phyloP scores from a whole-genome alignment of 2,329 filamentous ascomycete species.

The Trichoderma brevicompactum region DNA sequence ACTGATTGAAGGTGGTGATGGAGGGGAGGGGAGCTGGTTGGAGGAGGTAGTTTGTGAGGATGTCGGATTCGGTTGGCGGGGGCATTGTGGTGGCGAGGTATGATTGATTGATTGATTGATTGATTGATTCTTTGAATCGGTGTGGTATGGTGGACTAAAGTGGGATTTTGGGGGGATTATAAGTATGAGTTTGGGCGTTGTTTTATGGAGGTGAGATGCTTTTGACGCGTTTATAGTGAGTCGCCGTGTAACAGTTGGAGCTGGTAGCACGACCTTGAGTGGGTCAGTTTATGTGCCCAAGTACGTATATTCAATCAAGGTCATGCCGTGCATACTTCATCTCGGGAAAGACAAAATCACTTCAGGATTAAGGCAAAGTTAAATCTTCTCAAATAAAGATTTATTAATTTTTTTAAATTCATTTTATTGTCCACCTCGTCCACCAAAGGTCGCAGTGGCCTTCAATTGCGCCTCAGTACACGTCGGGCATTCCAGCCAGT shows the following conservation, averaged over 20 bases:
- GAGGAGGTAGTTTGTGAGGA: constrained; percentile 78
- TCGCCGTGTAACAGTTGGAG: constrained; percentile 52
- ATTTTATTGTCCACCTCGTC: no score
- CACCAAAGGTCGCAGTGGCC: no score
- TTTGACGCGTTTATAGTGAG: background rate
- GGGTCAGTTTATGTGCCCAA: constrained; percentile 77
- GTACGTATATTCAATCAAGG: no score
- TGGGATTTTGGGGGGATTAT: no score
- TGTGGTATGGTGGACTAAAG: no score
- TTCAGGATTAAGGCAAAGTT: no score
- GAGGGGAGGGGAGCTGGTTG: constrained; percentile 74
- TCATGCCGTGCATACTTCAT: no score
- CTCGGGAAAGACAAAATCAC: no score
- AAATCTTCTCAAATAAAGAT: no score
- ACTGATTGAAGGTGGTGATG: constrained; percentile 73
- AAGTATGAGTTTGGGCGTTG: constrained; percentile 57
- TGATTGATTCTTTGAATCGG: constrained; percentile 70
- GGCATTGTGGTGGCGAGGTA: background rate
- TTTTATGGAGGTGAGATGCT: background rate
- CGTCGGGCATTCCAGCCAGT: no score
- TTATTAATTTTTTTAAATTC: no score
- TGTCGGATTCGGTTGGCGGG: constrained; percentile 65
- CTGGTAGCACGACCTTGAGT: constrained; percentile 49
- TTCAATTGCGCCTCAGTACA: no score
- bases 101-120: constrained; percentile 67